Evolutionary conservation across 495 filamentous ascomycete genomes (phyloP), one percentile per base, ranked within the genome.

Genomic region (Neurospora cerealis): DNA sequence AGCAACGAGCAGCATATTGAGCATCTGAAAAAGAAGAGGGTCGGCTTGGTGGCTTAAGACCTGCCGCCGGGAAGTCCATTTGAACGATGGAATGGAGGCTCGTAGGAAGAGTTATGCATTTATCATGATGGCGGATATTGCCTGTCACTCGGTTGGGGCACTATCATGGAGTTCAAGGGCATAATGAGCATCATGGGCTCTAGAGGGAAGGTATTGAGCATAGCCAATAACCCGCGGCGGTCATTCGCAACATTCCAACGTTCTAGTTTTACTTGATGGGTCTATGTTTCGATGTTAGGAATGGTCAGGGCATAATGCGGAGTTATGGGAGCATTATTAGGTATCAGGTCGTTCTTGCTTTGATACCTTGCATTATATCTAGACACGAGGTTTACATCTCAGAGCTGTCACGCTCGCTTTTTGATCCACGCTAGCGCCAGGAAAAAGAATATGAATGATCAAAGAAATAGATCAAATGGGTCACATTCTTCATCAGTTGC

Each of bases 1-100:
- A 83, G 83, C 11, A 86, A 83, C 54, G 74, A 79, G 69, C 74
- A 72, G 2, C 39, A 70, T 0, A 80, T 82, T 19, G 79, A 83
- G 70, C 28, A 76, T 8, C 19, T 76, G 70, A 71, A 76, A 70
- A 73, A 71, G 69, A 78, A 75, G 46, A 77, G 69, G 44, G 44
- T 75, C 46, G 79, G 79, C 5, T 37, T 75, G 39, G 42, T 38
- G 44, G 71, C 54, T 32, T 75, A 78, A 41, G 19, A 69, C 7
- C 4, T 62, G 32, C 41, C 6, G 9, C 6, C 48, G 10, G 2
- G 9, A 8, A 7, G 54, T 11, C 15, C 54, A 32, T 28, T 32
- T 8, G 11, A 19, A 1, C 5, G 28, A 62, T 32, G 24, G 24
- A 13, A 24, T 13, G 21, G 21, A 24, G 13, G 11, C 24, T 32